A percentile compares a stretch with the other conserved stretches of the same genome.
Evolutionary conservation across 176 grass and related monocot species (phyloP).

Genomic region (Miscanthus lutarioriparius): DNA sequence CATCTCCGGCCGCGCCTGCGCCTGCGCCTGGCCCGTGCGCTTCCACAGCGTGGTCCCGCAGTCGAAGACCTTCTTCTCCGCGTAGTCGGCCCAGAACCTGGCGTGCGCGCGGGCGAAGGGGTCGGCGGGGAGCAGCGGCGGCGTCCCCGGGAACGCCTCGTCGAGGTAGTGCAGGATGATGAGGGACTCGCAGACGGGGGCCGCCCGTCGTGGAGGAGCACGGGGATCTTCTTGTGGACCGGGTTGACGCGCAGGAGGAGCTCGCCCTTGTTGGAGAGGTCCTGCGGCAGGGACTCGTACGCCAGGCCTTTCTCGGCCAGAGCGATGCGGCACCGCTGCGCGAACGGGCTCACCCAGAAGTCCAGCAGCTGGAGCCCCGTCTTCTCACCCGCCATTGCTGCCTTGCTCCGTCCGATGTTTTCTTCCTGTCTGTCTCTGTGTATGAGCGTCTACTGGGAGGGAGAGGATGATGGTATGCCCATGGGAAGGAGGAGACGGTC

Average conservation of each 20-base stretch:
- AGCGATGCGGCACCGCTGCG: slow-evolving; percentile 50
- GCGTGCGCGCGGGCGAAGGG: slow-evolving; percentile 30
- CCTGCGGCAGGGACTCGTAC: slow-evolving; percentile 45
- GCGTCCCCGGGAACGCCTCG: slow-evolving; percentile 30
- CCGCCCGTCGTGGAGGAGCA: slow-evolving; percentile 55
- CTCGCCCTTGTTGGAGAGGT: slow-evolving; percentile 45
- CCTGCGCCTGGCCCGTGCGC: neutral
- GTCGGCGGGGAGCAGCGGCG: slow-evolving; percentile 21
- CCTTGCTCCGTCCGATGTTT: neutral
- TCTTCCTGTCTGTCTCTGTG: neutral
- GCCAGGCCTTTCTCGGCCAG: slow-evolving; percentile 52
- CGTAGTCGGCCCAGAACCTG: slow-evolving; percentile 50
- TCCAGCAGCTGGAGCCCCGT: slow-evolving; percentile 37
- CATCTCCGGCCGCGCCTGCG: slow-evolving; percentile 34
- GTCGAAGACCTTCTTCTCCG: slow-evolving; percentile 44
- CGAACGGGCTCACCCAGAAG: slow-evolving; percentile 59
- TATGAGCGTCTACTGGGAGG: neutral
- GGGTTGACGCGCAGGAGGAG: slow-evolving; percentile 65
- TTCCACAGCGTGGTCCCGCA: slow-evolving; percentile 34
- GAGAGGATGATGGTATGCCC: neutral
- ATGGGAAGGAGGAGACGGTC: neutral
- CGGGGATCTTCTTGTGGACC: slow-evolving; percentile 60
- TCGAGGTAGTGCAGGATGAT: slow-evolving; percentile 63
- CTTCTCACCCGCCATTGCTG: neutral
- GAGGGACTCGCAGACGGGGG: slow-evolving; percentile 50